Evolutionary conservation across 306 rosid species (phyloP), one percentile per base, ranked within the genome.

Genomic region (Cicer judaicum): DNA sequence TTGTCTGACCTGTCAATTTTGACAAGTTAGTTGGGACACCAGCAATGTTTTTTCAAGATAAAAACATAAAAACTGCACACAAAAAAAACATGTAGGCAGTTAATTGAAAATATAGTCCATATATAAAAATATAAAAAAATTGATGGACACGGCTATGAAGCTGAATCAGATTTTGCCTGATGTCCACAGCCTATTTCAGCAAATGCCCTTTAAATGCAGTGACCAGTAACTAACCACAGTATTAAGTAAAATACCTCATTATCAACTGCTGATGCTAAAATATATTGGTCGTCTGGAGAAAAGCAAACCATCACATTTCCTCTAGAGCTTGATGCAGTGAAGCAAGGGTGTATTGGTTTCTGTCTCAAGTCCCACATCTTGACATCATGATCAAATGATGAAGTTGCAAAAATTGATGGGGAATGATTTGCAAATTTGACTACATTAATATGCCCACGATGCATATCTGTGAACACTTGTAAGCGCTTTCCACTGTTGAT

Each of bases 251-350:
- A 78, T 78, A 89, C 97, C 97, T 91, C 97, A 42, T 91, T 91
- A 77, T 91, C 97, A 50, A 88, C 92, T 14, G 95, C 97, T 40
- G 97, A 91, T 57, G 84, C 89, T 54, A 91, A 91, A 68, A 91
- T 86, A 86, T 81, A 89, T 72, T 88, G 91, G 83, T 91, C 97
- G 82, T 91, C 97, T 11, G 97, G 97, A 76, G 97, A 91, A 80
- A 91, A 91, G 84, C 95, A 91, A 76, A 86, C 97, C 97, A 91
- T 91, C 81, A 89, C 97, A 82, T 91, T 91, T 34, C 97, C 97
- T 79, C 70, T 89, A 48, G 85, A 83, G 82, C 97, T 91, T 43
- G 95, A 84, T 80, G 92, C 82, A 70, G 93, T 83, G 84, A 85
- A 91, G 79, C 95, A 89, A 18, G 95, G 88, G 29, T 72, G 78